Evolutionary conservation across 1,284 basidiomycete species (phyloP), one percentile per base, ranked within the genome.

Genomic region (Ceratobasidium sp.): DNA sequence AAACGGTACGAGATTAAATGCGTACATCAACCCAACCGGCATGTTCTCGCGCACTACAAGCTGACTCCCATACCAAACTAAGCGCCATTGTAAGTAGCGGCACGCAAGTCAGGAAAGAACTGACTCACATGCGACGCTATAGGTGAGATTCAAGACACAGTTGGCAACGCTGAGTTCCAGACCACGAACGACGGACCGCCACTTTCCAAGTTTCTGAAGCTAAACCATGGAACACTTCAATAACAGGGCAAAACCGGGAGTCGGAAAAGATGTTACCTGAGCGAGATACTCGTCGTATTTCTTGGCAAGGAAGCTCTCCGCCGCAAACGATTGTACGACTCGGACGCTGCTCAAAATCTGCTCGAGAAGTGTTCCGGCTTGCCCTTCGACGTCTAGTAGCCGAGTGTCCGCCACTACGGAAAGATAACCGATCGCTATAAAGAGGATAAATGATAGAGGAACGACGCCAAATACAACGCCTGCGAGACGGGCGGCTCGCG

Each of bases 311-410:
- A 77, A 76, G 1, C 77, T 66, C 19, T 79, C 80, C 76, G 83
- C 81, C 53, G 81, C 81, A 75, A 85, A 84, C 5, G 82, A 81
- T 75, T 85, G 84, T 24, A 84, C 82, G 66, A 85, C 81, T 11
- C 84, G 80, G 64, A 84, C 81, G 3, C 81, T 82, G 29, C 80
- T 79, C 17, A 85, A 78, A 27, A 84, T 80, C 73, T 84, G 83
- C 66, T 85, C 84, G 73, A 84, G 80, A 56, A 82, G 82, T 24
- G 81, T 81, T 5, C 81, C 80, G 11, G 82, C 79, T 22, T 79
- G 81, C 1, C 81, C 83, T 53, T 84, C 83, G 11, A 84, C 75
- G 36, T 79, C 78, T 1, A 82, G 75, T 2, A 81, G 80, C 0
- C 79, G 77, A 0, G 78, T 77, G 1, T 80, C 78, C 1, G 81